Evolutionary conservation across 2,329 filamentous ascomycete genomes (phyloP), one percentile per base, ranked within the genome.

Genomic region (Coniochaeta sp.): DNA sequence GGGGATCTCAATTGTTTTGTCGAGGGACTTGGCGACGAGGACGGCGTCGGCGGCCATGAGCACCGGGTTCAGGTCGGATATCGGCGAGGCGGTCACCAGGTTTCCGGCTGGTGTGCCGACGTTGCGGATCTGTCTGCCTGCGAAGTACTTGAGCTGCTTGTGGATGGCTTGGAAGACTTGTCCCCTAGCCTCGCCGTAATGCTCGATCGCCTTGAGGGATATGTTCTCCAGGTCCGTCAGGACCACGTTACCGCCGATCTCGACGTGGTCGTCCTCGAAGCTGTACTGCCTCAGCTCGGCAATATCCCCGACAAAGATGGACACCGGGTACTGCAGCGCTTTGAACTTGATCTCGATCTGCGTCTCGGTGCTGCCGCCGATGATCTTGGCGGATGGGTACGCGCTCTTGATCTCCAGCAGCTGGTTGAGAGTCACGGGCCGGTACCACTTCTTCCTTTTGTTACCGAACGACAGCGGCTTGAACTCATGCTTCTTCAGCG

Each of bases 301-400:
- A 53, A 99, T 96, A 62, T 99, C 94, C 10, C 92, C 91, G 9
- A 97, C 88, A 58, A 87, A 97, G 0, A 99, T 88, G 0, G 91
- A 96, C 1, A 89, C 83, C 4, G 86, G 86, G 65, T 97, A 97
- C 60, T 91, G 81, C 75, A 96, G 82, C 1, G 86, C 90, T 72
- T 97, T 97, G 79, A 99, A 97, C 70, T 96, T 96, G 71, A 95
- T 88, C 70, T 99, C 94, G 55, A 99, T 97, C 69, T 97, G 94
- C 0, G 92, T 97, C 68, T 99, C 94, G 2, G 91, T 95, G 65
- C 91, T 96, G 55, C 94, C 94, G 48, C 91, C 92, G 55, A 99
- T 96, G 55, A 99, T 83, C 69, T 97, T 99, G 4, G 92, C 90
- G 24, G 85, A 83, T 0, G 92, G 92, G 58, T 90, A 86, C 0